These are phyloP conservation scores for Circinella umbellata DNA, from an alignment of 371 early-diverging fungal genomes.

Conservation along the genomic window DNA sequence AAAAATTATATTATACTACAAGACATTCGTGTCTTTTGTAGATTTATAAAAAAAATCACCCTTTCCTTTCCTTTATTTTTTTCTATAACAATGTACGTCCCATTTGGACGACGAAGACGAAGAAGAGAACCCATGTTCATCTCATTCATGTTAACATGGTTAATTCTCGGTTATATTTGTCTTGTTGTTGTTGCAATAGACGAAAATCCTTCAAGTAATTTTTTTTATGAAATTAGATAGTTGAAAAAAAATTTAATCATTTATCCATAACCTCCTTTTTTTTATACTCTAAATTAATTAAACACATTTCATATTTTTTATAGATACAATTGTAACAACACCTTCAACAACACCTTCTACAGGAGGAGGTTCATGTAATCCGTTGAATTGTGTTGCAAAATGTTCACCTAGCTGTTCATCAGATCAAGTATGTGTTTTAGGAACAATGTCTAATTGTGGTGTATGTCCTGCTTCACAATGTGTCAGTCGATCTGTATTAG, in stretches of 20 bases:
- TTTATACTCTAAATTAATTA: neutral
- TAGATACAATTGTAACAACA: too few relatives aligned
- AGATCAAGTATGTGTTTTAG: conserved; percentile 36
- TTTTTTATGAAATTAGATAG: neutral
- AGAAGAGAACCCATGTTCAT: neutral
- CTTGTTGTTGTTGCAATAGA: conserved; percentile 3
- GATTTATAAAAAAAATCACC: neutral
- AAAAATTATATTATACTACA: neutral
- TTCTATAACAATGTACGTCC: neutral
- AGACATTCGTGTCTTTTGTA: conserved; percentile 1
- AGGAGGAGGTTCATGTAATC: conserved; percentile 20
- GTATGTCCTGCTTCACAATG: conserved; percentile 45
- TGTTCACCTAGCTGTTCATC: conserved; percentile 40
- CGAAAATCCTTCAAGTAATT: neutral
- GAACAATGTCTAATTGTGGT: conserved; percentile 46
- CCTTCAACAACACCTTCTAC: neutral
- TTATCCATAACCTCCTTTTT: neutral
- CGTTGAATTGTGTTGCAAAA: conserved; percentile 32
- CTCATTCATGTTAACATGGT: conserved; percentile 10
- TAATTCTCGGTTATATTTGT: neutral
- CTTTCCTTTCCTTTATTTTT: neutral
- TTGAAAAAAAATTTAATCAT: too few relatives aligned
- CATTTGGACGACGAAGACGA: conserved; percentile 3
- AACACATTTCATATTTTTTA: neutral
- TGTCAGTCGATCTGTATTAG: conserved; percentile 29